Evolutionary conservation across 2,329 filamentous ascomycete species (phyloP).

Genomic region (Aspergillus pseudonomiae): DNA sequence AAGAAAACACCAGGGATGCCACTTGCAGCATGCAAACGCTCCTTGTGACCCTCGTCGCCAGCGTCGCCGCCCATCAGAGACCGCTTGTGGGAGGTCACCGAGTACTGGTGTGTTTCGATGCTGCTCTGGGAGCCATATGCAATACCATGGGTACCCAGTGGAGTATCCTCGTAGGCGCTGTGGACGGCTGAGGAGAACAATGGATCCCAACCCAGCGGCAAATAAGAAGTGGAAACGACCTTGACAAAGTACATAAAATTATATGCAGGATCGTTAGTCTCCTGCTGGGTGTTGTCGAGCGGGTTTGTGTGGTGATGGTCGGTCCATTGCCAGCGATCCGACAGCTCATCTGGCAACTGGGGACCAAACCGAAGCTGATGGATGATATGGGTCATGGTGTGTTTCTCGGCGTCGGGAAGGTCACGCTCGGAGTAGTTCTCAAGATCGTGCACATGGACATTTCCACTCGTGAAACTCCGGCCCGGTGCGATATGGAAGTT

Average conservation of each 20-base stretch:
- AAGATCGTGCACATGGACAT: constrained; percentile 96
- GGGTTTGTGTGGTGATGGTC: constrained; percentile 87
- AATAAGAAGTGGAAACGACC: constrained; percentile 93
- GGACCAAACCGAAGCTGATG: constrained; percentile 92
- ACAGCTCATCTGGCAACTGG: constrained; percentile 75
- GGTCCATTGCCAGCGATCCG: constrained; percentile 70
- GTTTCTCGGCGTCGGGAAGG: constrained; percentile 63
- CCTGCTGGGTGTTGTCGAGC: constrained; percentile 77
- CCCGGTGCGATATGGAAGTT: constrained; percentile 99
- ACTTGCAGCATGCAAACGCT: constrained; percentile 83
- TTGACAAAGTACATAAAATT: constrained; percentile 99
- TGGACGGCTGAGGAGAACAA: constrained; percentile 47
- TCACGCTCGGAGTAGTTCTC: constrained; percentile 84
- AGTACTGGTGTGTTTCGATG: constrained; percentile 97
- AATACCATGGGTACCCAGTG: constrained; percentile 70
- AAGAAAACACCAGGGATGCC: constrained; percentile 99
- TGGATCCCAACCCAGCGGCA: constrained; percentile 86
- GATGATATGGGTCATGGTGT: constrained; percentile 87
- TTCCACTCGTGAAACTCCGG: constrained; percentile 92
- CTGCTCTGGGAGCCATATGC: constrained; percentile 71
- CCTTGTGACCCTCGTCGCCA: constrained; percentile 83
- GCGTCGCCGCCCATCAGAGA: constrained; percentile 84
- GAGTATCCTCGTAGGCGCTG: constrained; percentile 54
- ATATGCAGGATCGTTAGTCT: constrained; percentile 77
- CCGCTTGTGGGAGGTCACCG: constrained; percentile 93